Evolutionary conservation across 2,329 filamentous ascomycete genomes (phyloP), one percentile per base, ranked within the genome.

Genomic region (Mycocentrospora acerina): DNA sequence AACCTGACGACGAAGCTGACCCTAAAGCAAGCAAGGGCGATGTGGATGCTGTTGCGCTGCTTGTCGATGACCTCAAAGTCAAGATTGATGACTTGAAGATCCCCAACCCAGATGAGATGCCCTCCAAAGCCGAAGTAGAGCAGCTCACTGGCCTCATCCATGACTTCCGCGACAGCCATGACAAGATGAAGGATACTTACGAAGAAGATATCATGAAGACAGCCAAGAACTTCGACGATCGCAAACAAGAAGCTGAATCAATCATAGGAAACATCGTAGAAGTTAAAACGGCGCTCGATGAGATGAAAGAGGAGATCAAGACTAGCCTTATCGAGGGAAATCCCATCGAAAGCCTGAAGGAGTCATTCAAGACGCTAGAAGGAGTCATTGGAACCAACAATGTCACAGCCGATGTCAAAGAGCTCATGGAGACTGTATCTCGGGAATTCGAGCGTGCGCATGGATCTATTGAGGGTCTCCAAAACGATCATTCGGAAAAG

Each of bases 391-490:
- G 59, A 19, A 52, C 60, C n/a, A 70, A 70, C 47, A 68, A 66
- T 26, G 57, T 75, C 38, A 67, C 65, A 24, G 62, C 66, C n/a
- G 72, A 75, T 39, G 64, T 76, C 34, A 75, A 86, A 50, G 74
- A 78, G 29, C 72, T 90, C 42, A 76, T 83, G 57, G 83, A 86
- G 56, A 80, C 82, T 2, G 82, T 97, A 68, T 90, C 86, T 64
- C 73, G 80, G 1, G 90, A 96, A 61, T 95, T 97, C 44, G 90
- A 96, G 57, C 86, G 90, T 47, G 85, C 88, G 9, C 86, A 88
- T 53, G 82, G 83, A 12, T 82, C 86, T n/a, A 78, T 93, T 16
- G 85, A 88, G 40, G 86, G 85, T 6, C 79, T 83, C 35, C 93
- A 91, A 69, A 75, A 88, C n/a, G 88, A 95, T 46, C 79, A 83